These are phyloP conservation scores for Clarireedia hainanense DNA, from an alignment of 2,329 filamentous ascomycete species.

Conservation along the genomic window DNA sequence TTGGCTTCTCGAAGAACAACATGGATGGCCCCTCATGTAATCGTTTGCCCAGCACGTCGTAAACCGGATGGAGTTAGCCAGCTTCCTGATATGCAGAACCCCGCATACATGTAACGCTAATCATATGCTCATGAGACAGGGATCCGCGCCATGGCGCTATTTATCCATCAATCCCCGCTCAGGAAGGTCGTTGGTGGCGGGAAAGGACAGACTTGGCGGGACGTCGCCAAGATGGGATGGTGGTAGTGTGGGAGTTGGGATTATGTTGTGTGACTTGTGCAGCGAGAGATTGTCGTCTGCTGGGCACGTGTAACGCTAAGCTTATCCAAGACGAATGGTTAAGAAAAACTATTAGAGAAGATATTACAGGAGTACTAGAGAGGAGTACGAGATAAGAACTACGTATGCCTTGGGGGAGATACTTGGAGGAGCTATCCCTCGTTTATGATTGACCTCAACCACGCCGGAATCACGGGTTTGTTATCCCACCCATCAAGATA, in stretches of 20 bases:
- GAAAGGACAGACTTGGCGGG: neutral
- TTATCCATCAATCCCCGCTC: neutral
- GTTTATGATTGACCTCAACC: conserved; percentile 36
- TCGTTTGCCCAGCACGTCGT: neutral
- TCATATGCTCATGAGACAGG: neutral
- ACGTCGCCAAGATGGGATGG: neutral
- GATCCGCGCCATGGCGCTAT: neutral
- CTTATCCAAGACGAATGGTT: too few relatives aligned
- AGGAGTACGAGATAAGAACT: too few relatives aligned
- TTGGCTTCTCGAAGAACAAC: neutral
- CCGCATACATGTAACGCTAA: neutral
- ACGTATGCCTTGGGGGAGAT: too few relatives aligned
- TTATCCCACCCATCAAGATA: conserved; percentile 56
- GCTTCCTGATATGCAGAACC: neutral
- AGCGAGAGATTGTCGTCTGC: too few relatives aligned
- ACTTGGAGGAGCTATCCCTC: too few relatives aligned
- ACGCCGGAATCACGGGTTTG: conserved; percentile 49
- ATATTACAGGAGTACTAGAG: too few relatives aligned
- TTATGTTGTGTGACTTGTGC: too few relatives aligned
- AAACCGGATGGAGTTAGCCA: neutral
- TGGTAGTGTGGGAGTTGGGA: too few relatives aligned
- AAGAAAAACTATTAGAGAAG: too few relatives aligned
- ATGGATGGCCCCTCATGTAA: too few relatives aligned
- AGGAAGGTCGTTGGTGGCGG: neutral
- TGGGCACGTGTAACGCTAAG: too few relatives aligned